phyloP scores from a whole-genome alignment of 1,284 basidiomycete species.

The Cutaneotrichosporon dermatis region DNA sequence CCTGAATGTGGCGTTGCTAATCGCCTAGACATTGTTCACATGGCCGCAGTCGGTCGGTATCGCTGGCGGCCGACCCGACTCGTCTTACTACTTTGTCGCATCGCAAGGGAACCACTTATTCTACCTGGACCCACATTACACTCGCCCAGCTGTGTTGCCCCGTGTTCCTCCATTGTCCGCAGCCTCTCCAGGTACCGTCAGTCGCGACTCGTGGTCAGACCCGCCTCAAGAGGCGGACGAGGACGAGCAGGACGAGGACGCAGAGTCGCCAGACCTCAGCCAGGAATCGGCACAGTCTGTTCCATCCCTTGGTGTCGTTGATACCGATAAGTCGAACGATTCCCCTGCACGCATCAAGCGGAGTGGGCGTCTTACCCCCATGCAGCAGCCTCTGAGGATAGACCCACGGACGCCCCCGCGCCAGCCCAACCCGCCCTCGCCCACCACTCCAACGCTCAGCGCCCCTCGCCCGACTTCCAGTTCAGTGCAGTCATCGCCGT shows the following conservation, averaged over 20 bases:
- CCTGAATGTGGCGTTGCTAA: not conserved
- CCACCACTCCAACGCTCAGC: slow-evolving; percentile 7
- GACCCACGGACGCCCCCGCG: not conserved
- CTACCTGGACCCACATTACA: slow-evolving; percentile 93
- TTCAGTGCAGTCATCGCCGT: not conserved
- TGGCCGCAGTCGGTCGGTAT: slow-evolving; percentile 95
- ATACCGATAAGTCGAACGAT: slow-evolving; percentile 27
- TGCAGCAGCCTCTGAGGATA: slow-evolving; percentile 4
- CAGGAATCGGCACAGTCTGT: not conserved
- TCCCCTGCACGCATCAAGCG: not conserved
- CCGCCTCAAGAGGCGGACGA: not conserved
- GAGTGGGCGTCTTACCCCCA: not conserved
- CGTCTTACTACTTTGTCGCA: slow-evolving; percentile 96
- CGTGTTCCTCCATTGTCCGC: slow-evolving; percentile 55
- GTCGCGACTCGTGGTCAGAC: not conserved
- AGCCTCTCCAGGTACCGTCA: not conserved
- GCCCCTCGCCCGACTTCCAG: not conserved
- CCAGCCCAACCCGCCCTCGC: not conserved
- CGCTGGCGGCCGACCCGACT: slow-evolving; percentile 88
- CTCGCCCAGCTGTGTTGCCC: slow-evolving; percentile 73
- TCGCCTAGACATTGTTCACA: slow-evolving; percentile 68
- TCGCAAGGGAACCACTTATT: slow-evolving; percentile 83
- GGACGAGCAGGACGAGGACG: slow-evolving; percentile 14
- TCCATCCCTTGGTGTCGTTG: not conserved
- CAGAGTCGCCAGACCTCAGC: not conserved